Conservation (phyloP, 139 green algal species). For the Yamagishiella unicocca region DNA sequence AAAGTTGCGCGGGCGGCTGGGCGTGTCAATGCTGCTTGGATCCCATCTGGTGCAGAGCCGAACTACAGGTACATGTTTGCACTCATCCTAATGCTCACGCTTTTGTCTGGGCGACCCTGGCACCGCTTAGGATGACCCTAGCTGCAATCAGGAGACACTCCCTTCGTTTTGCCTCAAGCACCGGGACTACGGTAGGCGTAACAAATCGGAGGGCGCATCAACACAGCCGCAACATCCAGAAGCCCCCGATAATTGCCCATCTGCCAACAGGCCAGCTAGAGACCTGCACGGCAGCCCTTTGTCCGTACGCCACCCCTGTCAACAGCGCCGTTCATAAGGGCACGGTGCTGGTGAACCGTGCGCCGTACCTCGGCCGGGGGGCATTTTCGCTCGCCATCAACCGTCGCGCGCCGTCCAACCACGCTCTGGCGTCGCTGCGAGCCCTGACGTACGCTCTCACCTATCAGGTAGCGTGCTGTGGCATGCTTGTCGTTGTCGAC, state of each 20-base stretch:
- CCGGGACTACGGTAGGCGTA: too few relatives aligned
- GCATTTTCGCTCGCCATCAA: conserved; percentile 12
- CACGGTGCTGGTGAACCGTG: not conserved
- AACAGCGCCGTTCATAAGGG: not conserved
- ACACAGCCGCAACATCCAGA: too few relatives aligned
- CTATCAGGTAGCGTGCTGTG: conserved; percentile 24
- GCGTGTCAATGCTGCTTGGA: conserved; percentile 22
- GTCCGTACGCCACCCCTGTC: not conserved
- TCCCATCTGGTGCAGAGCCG: not conserved
- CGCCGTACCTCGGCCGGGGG: conserved; percentile 35
- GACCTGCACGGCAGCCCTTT: not conserved
- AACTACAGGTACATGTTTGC: conserved; percentile 13
- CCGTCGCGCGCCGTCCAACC: not conserved
- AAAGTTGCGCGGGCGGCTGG: not conserved
- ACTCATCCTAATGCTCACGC: too few relatives aligned
- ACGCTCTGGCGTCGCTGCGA: conserved; percentile 2
- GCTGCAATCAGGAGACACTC: too few relatives aligned
- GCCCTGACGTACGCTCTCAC: not conserved
- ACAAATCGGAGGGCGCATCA: too few relatives aligned
- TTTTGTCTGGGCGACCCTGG: too few relatives aligned
- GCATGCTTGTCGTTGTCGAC: too few relatives aligned
- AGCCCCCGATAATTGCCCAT: too few relatives aligned
- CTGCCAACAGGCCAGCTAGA: conserved; percentile 19
- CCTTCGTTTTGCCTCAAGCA: too few relatives aligned
- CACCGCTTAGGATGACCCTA: too few relatives aligned